Percentiles rank a stretch among this genome's conserved stretches.
phyloP scores from a whole-genome alignment of 495 filamentous ascomycete species.

The Tuber aestivum region DNA sequence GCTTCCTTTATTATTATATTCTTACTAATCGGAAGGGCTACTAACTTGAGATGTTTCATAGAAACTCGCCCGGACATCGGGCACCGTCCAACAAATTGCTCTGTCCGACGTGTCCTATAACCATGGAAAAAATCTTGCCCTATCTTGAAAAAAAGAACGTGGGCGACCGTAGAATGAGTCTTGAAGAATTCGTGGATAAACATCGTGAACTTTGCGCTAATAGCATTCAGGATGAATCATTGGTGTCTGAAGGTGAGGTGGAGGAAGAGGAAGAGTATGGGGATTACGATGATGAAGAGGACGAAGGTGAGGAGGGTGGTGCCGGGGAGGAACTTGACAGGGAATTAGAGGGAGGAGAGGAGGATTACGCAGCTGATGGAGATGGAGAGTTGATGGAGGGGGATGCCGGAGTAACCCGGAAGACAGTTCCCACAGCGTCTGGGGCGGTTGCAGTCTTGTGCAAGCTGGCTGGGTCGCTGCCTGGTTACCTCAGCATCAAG shows the following conservation, averaged over 20 bases:
- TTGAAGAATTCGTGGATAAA: conserved; percentile 20
- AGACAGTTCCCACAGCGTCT: neutral
- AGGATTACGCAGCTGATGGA: conserved; percentile 19
- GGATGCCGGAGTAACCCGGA: conserved; percentile 14
- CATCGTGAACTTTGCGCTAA: conserved; percentile 26
- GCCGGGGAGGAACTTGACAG: conserved; percentile 14
- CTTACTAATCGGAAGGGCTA: neutral
- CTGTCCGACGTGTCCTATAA: neutral
- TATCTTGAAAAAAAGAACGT: neutral
- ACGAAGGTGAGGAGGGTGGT: conserved; percentile 16
- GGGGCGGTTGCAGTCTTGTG: conserved; percentile 9
- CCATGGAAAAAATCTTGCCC: neutral
- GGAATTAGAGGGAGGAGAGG: conserved; percentile 10
- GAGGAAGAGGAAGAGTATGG: conserved; percentile 20
- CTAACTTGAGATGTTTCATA: neutral
- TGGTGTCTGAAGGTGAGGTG: conserved; percentile 18
- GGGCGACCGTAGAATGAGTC: conserved; percentile 5
- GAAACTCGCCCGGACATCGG: neutral
- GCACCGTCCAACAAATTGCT: neutral
- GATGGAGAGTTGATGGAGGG: conserved; percentile 30
- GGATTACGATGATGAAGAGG: conserved; percentile 13
- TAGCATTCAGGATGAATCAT: conserved; percentile 9
- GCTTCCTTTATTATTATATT: neutral
- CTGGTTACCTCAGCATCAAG: conserved; percentile 25
- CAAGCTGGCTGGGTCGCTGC: conserved; percentile 7